Evolutionary conservation across 371 early-diverging fungal genomes (phyloP).

Genomic region (Rhizomucor pusillus): DNA sequence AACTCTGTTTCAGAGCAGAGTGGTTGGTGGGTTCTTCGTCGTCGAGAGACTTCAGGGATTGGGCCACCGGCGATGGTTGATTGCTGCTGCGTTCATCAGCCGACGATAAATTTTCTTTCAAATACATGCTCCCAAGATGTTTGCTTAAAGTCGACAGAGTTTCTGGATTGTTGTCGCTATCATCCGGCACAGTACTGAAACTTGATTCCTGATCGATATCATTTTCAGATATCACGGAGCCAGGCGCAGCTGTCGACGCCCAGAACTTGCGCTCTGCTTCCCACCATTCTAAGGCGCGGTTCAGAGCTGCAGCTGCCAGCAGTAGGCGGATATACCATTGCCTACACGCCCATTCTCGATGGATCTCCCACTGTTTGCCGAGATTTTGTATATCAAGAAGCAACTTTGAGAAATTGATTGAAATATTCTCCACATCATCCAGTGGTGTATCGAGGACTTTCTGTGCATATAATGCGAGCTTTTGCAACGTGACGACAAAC

Average conservation of each 20-base stretch:
- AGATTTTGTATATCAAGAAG: constrained; percentile 46
- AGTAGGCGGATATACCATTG: constrained; percentile 56
- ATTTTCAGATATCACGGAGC: background rate
- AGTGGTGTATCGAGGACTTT: constrained; percentile 55
- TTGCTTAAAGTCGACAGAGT: background rate
- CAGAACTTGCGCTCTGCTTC: constrained; percentile 55
- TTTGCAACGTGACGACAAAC: constrained; percentile 58
- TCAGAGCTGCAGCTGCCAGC: constrained; percentile 56
- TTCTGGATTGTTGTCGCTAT: constrained; percentile 3
- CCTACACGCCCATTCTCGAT: constrained; percentile 59
- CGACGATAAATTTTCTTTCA: too few species aligned
- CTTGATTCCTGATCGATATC: constrained; percentile 5
- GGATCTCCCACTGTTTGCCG: constrained; percentile 52
- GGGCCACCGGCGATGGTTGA: too few species aligned
- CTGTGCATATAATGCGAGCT: constrained; percentile 54
- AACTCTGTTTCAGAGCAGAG: constrained; percentile 49
- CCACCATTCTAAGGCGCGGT: constrained; percentile 65
- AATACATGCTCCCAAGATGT: background rate
- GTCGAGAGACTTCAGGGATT: too few species aligned
- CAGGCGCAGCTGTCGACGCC: constrained; percentile 14
- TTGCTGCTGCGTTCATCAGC: too few species aligned
- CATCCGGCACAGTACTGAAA: constrained; percentile 34
- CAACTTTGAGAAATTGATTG: constrained; percentile 24
- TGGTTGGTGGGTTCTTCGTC: too few species aligned
- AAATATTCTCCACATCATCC: constrained; percentile 48